Base-by-base conservation (phyloP, 2,329 filamentous ascomycete genomes). In the Curvularia lunata region DNA sequence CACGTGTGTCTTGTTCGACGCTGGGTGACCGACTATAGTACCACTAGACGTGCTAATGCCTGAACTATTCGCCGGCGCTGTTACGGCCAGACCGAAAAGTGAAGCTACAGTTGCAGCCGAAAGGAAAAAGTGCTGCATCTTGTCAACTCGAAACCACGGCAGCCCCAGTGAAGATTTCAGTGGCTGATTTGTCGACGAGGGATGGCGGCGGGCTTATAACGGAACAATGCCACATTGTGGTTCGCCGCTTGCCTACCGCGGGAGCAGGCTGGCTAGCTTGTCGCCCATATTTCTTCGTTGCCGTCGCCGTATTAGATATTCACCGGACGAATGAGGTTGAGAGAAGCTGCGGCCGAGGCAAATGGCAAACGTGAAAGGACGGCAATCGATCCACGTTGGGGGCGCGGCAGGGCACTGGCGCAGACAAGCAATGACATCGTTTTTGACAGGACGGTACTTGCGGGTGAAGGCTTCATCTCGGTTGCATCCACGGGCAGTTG, bases 41-140 rank as follows among this genome's bases (percentile, higher is more conserved):
- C 75, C 75, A 56, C 70, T 75, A 19, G 66, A 69, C 23, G 74
- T 75, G 25, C 63, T 59, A 16, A 72, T 69, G 16, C 30, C n/a
- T 25, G 19, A 51, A 12, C 21, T 49, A 27, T 23, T 43, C 30
- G 42, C 53, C 28, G 53, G 21, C 38, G 27, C 47, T 37, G 65
- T 54, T 40, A 55, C n/a, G n/a, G 49, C 45, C 37, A 56, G 56
- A 27, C 58, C 48, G 13, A 62, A 43, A 9, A 66, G 42, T 23
- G 61, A 52, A 37, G 55, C 58, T 52, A 61, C 46, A 28, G 55
- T 56, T 54, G 57, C 58, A 48, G 52, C 49, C 41, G 51, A 52
- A 45, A 57, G 51, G 40, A 64, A 21, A 21, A 59, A 48, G 51
- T 52, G 37, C 50, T 61, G 59, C 63, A 66, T 66, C 45, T 53